These are phyloP conservation scores for Botrytis squamosa DNA, from an alignment of 2,329 filamentous ascomycete genomes.

Conservation along the genomic window DNA sequence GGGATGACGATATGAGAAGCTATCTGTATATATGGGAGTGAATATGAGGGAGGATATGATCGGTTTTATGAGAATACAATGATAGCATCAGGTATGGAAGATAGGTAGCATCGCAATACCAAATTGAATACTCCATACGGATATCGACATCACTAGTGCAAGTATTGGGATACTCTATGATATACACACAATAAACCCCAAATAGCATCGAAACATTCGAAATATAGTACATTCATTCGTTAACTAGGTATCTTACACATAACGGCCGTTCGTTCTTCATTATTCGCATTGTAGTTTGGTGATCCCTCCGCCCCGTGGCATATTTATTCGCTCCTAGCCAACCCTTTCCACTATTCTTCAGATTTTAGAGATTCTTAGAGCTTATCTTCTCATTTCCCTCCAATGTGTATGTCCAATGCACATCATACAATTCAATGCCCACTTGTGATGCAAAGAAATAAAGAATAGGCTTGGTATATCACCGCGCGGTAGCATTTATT, in stretches of 20 bases:
- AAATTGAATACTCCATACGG: background rate
- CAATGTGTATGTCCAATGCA: background rate
- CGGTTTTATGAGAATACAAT: background rate
- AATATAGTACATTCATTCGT: constrained; percentile 7
- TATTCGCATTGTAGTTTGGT: background rate
- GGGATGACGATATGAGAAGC: background rate
- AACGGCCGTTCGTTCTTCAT: background rate
- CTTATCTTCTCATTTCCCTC: background rate
- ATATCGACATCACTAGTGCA: background rate
- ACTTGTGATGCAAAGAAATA: background rate
- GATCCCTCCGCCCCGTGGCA: background rate
- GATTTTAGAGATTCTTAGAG: background rate
- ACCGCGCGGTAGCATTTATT: background rate
- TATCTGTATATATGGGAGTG: background rate
- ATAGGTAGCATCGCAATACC: background rate
- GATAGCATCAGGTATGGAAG: background rate
- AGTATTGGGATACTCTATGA: background rate
- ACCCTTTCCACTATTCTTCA: background rate
- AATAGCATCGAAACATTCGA: background rate
- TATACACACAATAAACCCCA: background rate
- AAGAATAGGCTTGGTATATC: background rate
- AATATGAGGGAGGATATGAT: background rate
- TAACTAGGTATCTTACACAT: background rate
- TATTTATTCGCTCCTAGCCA: background rate
- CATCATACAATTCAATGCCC: background rate